Base-by-base conservation (phyloP, 2,329 filamentous ascomycete genomes). In the Claviceps paspali region DNA sequence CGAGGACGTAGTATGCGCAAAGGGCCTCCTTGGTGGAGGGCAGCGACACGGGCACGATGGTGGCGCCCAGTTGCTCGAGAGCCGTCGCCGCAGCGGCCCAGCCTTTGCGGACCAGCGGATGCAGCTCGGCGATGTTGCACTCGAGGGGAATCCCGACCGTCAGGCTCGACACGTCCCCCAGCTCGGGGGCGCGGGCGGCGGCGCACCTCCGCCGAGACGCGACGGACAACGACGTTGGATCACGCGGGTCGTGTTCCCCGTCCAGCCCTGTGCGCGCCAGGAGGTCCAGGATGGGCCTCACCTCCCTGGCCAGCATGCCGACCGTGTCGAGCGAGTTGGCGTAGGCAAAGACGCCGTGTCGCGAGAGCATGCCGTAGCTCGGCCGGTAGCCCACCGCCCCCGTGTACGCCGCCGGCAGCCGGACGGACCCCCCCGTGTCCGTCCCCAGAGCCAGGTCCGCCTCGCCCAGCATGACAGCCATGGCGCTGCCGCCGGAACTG, bases 321-420 rank as follows among this genome's bases (percentile, higher is more conserved):
- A 95, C 84, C 0, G 87, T 94, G 52, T 95, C 87, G 7, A 95
- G 63, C 2, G 84, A 93, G 55, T 95, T 94, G 7, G 87, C 87
- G 53, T 95, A 95, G 11, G 85, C 80, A 35, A 95, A 74, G 2
- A 95, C 82, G 1, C 87, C 87, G 65, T 78, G 84, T 41, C 87
- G 70, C 31, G 84, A 92, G 22, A 95, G 57, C 60, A 88, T 70
- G 12, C 87, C 87, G 52, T 95, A 95, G 21, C 82, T 91, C 2
- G 87, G 87, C 57, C 95, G 94, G 59, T 87, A 93, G 0, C 87
- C 87, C 12, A 88, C 69, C 1, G 79, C 70, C 3, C 82, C 82
- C 7, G 80, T 86, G 53, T 92, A 95, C 1, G 87, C 83, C 11
- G 87, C 87, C 0, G 87, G 87, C 34, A 95, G 67, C 41, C 87